These are phyloP conservation scores for Coemansia sp. DNA, from an alignment of 192 early-diverging fungal species.

Conservation along the genomic window DNA sequence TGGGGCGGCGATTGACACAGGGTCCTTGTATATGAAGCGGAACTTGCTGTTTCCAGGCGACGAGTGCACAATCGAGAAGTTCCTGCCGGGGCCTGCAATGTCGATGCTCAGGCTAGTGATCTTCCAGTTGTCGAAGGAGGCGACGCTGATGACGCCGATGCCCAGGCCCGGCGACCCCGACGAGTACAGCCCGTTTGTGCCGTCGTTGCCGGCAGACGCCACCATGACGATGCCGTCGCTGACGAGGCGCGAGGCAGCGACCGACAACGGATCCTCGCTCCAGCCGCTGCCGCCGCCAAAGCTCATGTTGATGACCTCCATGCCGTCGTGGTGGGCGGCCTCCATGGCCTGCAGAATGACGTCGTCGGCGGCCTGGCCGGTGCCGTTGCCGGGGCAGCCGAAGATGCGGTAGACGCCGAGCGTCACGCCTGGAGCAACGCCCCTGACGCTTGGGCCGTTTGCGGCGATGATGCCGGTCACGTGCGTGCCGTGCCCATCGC, in stretches of 20 bases:
- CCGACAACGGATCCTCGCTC: constrained; percentile 61
- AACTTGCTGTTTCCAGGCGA: constrained; percentile 50
- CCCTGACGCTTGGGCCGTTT: constrained; percentile 62
- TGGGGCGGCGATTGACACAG: constrained; percentile 43
- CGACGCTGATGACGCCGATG: constrained; percentile 59
- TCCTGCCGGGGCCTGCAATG: constrained; percentile 31
- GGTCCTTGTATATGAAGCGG: constrained; percentile 33
- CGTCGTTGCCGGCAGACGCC: constrained; percentile 67
- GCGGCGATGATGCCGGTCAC: constrained; percentile 75
- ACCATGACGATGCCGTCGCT: constrained; percentile 54
- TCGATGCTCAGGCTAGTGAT: constrained; percentile 48
- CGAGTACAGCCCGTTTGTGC: constrained; percentile 63
- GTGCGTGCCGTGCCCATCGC: constrained; percentile 68
- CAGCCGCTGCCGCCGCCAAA: constrained; percentile 68
- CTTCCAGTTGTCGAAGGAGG: constrained; percentile 49
- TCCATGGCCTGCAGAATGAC: constrained; percentile 77
- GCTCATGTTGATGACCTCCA: constrained; percentile 85
- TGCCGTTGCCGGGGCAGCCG: constrained; percentile 69
- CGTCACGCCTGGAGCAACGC: constrained; percentile 81
- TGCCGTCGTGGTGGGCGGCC: constrained; percentile 64
- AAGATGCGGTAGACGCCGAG: constrained; percentile 81
- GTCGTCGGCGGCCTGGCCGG: constrained; percentile 62
- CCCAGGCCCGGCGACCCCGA: constrained; percentile 62
- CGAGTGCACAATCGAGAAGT: constrained; percentile 51
- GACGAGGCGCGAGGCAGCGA: constrained; percentile 58